These are phyloP conservation scores for Plasmodium adleri DNA, from an alignment of 169 alveolate species.

Conservation along the genomic window DNA sequence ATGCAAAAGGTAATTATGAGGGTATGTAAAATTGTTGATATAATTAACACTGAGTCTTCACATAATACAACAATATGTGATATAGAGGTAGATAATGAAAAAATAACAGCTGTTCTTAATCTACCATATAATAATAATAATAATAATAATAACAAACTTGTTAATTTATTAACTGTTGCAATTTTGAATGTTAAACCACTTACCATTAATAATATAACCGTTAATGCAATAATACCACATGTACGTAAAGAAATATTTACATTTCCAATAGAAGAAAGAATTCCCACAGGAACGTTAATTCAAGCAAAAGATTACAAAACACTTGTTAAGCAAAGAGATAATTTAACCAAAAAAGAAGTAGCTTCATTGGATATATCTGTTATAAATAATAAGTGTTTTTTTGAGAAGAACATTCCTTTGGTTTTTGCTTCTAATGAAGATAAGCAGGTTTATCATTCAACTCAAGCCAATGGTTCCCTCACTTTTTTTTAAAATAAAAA, in stretches of 20 bases:
- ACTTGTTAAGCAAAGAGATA: constrained; percentile 70
- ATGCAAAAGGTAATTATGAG: constrained; percentile 66
- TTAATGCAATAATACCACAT: constrained; percentile 70
- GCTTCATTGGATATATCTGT: constrained; percentile 34
- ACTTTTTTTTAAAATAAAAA: constrained; percentile 19
- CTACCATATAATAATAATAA: constrained; percentile 10
- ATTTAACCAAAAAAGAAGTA: constrained; percentile 59
- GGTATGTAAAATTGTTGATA: constrained; percentile 40
- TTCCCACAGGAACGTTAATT: constrained; percentile 50
- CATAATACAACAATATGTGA: constrained; percentile 25
- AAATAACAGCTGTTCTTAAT: constrained; percentile 28
- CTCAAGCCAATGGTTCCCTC: constrained; percentile 24
- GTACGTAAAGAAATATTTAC: constrained; percentile 32
- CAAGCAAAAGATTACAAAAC: constrained; percentile 54
- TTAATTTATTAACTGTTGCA: constrained; percentile 41
- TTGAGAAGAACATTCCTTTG: constrained; percentile 55
- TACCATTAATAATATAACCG: constrained; percentile 49
- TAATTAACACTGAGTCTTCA: constrained; percentile 23
- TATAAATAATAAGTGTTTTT: constrained; percentile 40
- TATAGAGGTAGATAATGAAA: constrained; percentile 49
- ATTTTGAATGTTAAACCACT: constrained; percentile 57
- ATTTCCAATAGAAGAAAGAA: constrained; percentile 12
- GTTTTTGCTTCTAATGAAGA: constrained; percentile 43
- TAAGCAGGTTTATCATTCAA: constrained; percentile 38
- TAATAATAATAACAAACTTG: too few relatives aligned